Conservation (phyloP, 139 green algal species). For the Pleodorina starrii region DNA sequence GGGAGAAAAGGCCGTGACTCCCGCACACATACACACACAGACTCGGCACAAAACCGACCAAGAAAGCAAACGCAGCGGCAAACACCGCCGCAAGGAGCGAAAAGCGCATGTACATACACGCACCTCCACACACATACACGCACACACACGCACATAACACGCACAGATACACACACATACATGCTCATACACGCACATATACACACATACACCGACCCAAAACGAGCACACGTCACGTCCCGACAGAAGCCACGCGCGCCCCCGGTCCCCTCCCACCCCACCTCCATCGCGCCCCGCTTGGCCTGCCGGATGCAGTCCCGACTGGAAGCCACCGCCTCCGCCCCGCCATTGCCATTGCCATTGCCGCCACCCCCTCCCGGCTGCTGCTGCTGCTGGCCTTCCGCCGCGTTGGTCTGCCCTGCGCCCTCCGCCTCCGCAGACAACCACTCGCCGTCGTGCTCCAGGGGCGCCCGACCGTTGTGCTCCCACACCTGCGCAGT, state of each 20-base stretch:
- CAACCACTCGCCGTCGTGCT: slow-evolving; percentile 38
- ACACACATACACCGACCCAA: no score
- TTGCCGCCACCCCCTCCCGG: no score
- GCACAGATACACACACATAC: no score
- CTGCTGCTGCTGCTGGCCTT: neutral
- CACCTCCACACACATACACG: no score
- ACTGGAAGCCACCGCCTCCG: slow-evolving; percentile 14
- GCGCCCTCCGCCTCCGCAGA: neutral
- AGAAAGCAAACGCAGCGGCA: no score
- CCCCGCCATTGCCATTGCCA: neutral
- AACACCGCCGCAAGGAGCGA: no score
- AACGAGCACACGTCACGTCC: no score
- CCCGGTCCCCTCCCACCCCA: neutral
- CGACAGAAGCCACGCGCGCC: no score
- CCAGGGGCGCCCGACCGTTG: slow-evolving; percentile 8
- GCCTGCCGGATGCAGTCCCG: slow-evolving; percentile 32
- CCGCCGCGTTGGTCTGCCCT: neutral
- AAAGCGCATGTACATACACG: no score
- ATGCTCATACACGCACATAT: no score
- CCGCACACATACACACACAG: neutral
- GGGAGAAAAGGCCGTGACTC: neutral
- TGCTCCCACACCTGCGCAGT: slow-evolving; percentile 44
- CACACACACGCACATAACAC: no score
- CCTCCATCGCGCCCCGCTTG: slow-evolving; percentile 29
- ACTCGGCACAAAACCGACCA: no score